Evolutionary conservation across 1,139 yeast genomes (phyloP), one percentile per base, ranked within the genome.

Genomic region (Casaregolazyma suthepensis): DNA sequence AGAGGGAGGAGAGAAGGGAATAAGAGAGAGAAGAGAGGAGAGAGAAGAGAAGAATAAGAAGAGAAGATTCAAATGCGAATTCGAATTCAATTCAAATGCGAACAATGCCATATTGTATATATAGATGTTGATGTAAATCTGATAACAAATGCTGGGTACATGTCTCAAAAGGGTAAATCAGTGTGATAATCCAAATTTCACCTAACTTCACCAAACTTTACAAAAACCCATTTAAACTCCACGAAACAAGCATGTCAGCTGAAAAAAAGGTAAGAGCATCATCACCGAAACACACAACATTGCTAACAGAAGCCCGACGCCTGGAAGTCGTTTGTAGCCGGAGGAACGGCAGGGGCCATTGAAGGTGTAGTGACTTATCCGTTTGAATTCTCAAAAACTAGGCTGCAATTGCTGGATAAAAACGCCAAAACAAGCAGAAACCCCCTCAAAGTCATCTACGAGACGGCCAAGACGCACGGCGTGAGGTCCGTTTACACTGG

Each of bases 281-380:
- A n/a, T n/a, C n/a, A n/a, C n/a, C n/a, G n/a, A 31, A 35, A 35
- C 6, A 35, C 17, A 35, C 17, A 2, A 35, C 18, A 26, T n/a
- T n/a, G n/a, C 46, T 48, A 48, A 50, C 43, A 35, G 15, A 3
- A 65, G 66, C 61, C 66, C 5, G 70, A 66, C 18, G 62, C 69
- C 81, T 71, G 74, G 75, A 72, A 90, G 68, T 89, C 96, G 1
- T 87, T 91, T 65, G 78, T 89, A 17, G 97, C 97, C 10, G 98
- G 98, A 53, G 96, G 96, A 51, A 75, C 88, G 0, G 98, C 97
- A 1, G 98, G 98, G 57, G 97, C 95, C 43, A 79, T 89, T 47
- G 98, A 91, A 71, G 96, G 96, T 31, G 81, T 82, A 43, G 78
- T 87, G 50, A 91, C 97, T 7, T 93, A 90, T 68, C 99, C 99